Conservation (phyloP, 2,329 filamentous ascomycete species). For the Aspergillus latus region DNA sequence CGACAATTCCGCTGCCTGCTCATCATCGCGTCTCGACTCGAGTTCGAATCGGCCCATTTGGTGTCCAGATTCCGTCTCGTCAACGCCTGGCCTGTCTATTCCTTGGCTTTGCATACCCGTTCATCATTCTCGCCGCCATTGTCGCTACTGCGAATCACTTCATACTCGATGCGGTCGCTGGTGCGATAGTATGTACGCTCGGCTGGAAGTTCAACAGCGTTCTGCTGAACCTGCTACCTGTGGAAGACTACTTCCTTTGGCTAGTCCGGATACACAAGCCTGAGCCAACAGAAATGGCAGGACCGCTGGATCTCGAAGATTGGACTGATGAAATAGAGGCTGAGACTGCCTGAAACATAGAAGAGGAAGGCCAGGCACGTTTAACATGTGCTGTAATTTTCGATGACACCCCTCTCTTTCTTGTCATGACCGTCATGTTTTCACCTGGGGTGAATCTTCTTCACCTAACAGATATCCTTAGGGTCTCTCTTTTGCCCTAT, state of each 20-base stretch:
- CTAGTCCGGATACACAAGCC: constrained; percentile 66
- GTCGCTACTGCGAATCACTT: constrained; percentile 72
- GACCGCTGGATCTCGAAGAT: constrained; percentile 22
- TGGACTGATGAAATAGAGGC: constrained; percentile 21
- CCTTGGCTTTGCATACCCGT: constrained; percentile 63
- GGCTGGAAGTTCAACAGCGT: constrained; percentile 60
- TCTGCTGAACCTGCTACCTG: constrained; percentile 62
- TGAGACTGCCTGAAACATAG: constrained; percentile 17
- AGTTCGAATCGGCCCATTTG: constrained; percentile 32
- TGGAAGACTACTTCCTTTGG: constrained; percentile 70
- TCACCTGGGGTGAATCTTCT: not conserved
- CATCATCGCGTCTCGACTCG: constrained; percentile 49
- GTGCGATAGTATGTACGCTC: constrained; percentile 62
- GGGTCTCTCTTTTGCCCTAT: not conserved
- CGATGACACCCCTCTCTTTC: constrained; percentile 16
- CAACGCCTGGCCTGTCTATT: constrained; percentile 52
- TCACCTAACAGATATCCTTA: constrained; percentile 1
- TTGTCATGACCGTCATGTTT: constrained; percentile 4
- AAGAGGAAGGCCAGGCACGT: not conserved
- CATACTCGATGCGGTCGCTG: constrained; percentile 69
- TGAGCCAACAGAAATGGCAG: constrained; percentile 25
- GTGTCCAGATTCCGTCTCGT: constrained; percentile 48
- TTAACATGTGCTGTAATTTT: not conserved
- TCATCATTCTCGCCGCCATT: constrained; percentile 65
- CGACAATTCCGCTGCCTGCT: constrained; percentile 62